Conservation (phyloP, 83 land plant species). For the Thuja plicata region DNA sequence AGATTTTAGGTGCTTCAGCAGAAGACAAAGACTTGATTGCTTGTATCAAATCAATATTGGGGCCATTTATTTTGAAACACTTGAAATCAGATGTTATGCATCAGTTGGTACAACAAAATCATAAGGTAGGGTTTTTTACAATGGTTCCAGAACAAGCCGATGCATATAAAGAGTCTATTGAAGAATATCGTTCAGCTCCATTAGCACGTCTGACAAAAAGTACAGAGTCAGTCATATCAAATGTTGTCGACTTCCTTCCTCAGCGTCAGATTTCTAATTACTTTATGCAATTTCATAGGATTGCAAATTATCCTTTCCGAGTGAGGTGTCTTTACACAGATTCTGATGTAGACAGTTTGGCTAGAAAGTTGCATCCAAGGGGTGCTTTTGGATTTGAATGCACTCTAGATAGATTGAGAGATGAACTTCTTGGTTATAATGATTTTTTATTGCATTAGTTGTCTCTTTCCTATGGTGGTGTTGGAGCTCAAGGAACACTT, state of each 20-base stretch:
- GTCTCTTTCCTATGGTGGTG: conserved; percentile 48
- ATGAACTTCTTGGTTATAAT: conserved; percentile 75
- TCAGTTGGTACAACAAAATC: conserved; percentile 91
- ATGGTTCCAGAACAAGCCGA: conserved; percentile 76
- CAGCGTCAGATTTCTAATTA: conserved; percentile 89
- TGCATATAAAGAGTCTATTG: conserved; percentile 85
- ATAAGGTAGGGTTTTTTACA: conserved; percentile 66
- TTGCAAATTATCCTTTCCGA: conserved; percentile 97
- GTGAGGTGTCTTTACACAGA: conserved; percentile 87
- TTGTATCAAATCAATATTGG: conserved; percentile 89
- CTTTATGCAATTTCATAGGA: conserved; percentile 93
- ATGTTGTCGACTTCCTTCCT: conserved; percentile 53
- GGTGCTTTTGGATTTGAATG: conserved; percentile 93
- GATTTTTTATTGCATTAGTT: conserved; percentile 92
- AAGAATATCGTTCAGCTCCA: conserved; percentile 79
- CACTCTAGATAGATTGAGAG: conserved; percentile 78
- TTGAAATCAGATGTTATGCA: conserved; percentile 98
- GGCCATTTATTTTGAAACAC: conserved; percentile 97
- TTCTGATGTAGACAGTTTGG: conserved; percentile 74
- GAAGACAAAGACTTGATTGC: conserved; percentile 77
- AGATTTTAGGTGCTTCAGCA: conserved; percentile 57
- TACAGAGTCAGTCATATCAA: conserved; percentile 19
- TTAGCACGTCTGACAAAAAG: conserved; percentile 49
- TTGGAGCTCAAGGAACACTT: conserved; percentile 60
- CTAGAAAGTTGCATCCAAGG: conserved; percentile 60